Base-by-base conservation (phyloP, 805 yeast species). In the Kodamaea hsintzibuensis region DNA sequence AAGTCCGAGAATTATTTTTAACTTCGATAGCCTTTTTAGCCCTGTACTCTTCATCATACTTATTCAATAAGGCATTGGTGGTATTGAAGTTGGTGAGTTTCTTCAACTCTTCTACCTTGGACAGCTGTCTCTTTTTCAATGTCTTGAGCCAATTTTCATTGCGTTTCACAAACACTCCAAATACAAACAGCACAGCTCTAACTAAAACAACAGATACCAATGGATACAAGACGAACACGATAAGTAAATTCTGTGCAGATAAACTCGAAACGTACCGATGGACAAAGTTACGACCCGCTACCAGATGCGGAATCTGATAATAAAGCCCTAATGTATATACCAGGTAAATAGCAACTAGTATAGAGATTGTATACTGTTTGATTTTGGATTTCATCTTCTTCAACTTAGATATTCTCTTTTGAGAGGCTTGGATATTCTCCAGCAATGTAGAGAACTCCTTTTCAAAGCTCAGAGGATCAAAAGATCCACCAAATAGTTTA, bases 21-120 rank as follows among this genome's bases (percentile, higher is more conserved):
- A n/a, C 22, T 25, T 14, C 18, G 44, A 40, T n/a, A 14, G 19
- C 38, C 10, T 22, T 25, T 37, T 42, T 33, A 13, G 39, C 35
- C 33, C 42, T 42, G 17, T 22, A 46, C 30, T 49, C 44, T 40
- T 57, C 57, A 30, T 63, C 76, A 49, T 67, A 91, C 62, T 91
- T 78, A 50, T 79, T 81, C 44, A 92, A 71, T 46, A 92, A 76
- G n/a, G 87, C 84, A 67, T 84, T 85, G 0, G 97, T 89, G 12
- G 85, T 79, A 61, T 87, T 81, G 67, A 83, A 93, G 59, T 89
- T 87, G 13, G 96, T 88, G 62, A 82, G 78, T 53, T 80, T 75
- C 68, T 89, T 89, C 68, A 88, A 73, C 56, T 84, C 88, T 18
- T 85, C 88, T 48, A 88, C 77, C 64, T 84, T 83, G 22, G 69